phyloP scores from a whole-genome alignment of 345 rosid genomes.

The Salix koriyanagi region DNA sequence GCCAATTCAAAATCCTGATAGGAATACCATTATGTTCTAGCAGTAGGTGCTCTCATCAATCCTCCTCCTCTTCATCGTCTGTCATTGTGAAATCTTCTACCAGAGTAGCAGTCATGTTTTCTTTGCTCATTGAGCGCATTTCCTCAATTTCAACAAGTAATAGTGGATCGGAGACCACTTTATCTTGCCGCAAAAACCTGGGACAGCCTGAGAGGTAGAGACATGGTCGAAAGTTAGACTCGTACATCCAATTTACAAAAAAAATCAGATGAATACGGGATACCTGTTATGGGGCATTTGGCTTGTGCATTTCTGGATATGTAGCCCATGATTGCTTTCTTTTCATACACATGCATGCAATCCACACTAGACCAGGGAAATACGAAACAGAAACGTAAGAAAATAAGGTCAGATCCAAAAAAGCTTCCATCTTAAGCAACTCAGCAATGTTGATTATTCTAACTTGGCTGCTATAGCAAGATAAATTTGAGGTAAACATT shows the following conservation, averaged over 20 bases:
- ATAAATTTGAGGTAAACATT: neutral
- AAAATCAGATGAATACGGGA: neutral
- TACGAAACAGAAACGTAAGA: neutral
- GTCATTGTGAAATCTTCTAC: slow-evolving; percentile 75
- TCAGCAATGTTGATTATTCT: neutral
- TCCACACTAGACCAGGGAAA: slow-evolving; percentile 45
- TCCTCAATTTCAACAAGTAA: slow-evolving; percentile 69
- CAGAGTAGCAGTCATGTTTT: slow-evolving; percentile 33
- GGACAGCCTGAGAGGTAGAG: slow-evolving; percentile 56
- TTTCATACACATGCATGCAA: slow-evolving; percentile 85
- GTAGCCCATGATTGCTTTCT: slow-evolving; percentile 45
- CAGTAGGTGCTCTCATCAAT: neutral
- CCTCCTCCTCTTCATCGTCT: slow-evolving; percentile 15
- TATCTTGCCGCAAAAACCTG: slow-evolving; percentile 41
- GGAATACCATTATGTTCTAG: no score
- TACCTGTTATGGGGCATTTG: slow-evolving; percentile 78
- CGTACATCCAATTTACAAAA: neutral
- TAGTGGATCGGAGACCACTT: slow-evolving; percentile 53
- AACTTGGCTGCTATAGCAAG: neutral
- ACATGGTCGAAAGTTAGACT: neutral
- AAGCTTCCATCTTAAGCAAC: neutral
- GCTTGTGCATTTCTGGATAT: slow-evolving; percentile 35
- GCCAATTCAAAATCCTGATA: neutral
- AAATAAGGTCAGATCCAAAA: neutral
- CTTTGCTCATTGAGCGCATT: slow-evolving; percentile 45